Evolutionary conservation across 768 basidiomycete species (phyloP).

Genomic region (Termitomyces sp.): DNA sequence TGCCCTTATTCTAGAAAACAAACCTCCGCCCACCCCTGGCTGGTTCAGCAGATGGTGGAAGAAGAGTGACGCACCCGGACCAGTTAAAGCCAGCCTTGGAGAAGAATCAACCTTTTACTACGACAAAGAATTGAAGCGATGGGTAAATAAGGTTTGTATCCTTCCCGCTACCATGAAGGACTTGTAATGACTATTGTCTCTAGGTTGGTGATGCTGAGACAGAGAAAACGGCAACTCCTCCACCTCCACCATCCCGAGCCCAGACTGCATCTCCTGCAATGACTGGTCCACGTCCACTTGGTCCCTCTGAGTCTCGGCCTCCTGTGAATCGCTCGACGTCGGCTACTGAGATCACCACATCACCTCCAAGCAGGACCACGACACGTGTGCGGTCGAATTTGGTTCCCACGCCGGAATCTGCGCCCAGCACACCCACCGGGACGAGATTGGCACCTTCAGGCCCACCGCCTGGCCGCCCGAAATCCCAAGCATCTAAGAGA

Average conservation of each 20-base stretch:
- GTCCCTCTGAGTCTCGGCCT: conserved; percentile 21
- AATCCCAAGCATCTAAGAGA: conserved; percentile 67
- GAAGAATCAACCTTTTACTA: conserved; percentile 89
- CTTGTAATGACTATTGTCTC: conserved; percentile 13
- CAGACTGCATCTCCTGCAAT: conserved; percentile 83
- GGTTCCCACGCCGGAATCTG: conserved; percentile 49
- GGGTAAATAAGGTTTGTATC: conserved; percentile 83
- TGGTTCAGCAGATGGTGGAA: conserved; percentile 89
- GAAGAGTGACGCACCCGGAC: conserved; percentile 59
- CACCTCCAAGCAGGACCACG: conserved; percentile 48
- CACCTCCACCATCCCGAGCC: conserved; percentile 79
- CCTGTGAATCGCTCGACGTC: conserved; percentile 58
- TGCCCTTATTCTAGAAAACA: conserved; percentile 2
- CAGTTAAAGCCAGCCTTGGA: conserved; percentile 89
- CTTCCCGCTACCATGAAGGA: not conserved
- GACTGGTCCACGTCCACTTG: conserved; percentile 31
- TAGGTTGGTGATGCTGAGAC: conserved; percentile 45
- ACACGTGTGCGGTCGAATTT: conserved; percentile 66
- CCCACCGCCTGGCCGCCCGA: conserved; percentile 49
- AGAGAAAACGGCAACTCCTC: conserved; percentile 50
- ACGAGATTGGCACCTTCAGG: conserved; percentile 35
- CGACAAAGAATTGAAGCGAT: conserved; percentile 91
- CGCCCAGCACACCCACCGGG: conserved; percentile 44
- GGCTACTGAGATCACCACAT: conserved; percentile 54
- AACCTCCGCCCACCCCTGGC: conserved; percentile 27